Base-by-base conservation (phyloP, 345 rosid genomes). In the Lepidium aucheri region DNA sequence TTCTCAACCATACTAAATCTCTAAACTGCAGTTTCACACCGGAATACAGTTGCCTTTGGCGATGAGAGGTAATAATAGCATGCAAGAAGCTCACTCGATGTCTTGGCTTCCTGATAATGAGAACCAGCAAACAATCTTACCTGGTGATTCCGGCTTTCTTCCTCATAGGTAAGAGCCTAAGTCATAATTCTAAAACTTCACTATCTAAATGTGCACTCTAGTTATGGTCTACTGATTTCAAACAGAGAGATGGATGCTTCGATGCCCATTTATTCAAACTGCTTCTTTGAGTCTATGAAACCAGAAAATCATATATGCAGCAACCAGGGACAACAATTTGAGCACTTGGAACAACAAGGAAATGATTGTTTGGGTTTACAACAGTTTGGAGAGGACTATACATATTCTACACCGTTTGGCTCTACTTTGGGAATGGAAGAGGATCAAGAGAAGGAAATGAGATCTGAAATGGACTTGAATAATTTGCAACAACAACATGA, bases 71-170 rank as follows among this genome's bases (percentile, higher is more conserved):
- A 72, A 65, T 9, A 50, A 10, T 35, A 65, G 60, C 24, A 50
- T 83, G 79, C 91, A 84, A 78, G 89, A 83, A 72, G 78, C 76
- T 46, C 87, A 83, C 41, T 79, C 86, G 0, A 34, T 84, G 12
- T 63, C 90, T 7, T 91, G 98, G 98, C 85, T 82, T 74, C 82
- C 87, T 8, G 81, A 77, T 30, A 78, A 74, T 51, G 90, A 83
- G 57, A 82, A 73, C 72, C 94, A 80, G 63, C 85, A 83, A 28
- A 49, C 81, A 15, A 53, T 89, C 38, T 70, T 86, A 72, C 78
- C 81, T 43, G 80, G 77, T 64, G 95, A 83, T 18, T 76, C 83
- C 34, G 80, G 74, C 59, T 79, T 80, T 76, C 82, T 84, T 33
- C 79, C 82, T 16, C 82, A 78, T 16, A 76, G 84, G 98, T 86